phyloP scores from a whole-genome alignment of 1,139 yeast genomes.

The Groenewaldozyma auringiensis region DNA sequence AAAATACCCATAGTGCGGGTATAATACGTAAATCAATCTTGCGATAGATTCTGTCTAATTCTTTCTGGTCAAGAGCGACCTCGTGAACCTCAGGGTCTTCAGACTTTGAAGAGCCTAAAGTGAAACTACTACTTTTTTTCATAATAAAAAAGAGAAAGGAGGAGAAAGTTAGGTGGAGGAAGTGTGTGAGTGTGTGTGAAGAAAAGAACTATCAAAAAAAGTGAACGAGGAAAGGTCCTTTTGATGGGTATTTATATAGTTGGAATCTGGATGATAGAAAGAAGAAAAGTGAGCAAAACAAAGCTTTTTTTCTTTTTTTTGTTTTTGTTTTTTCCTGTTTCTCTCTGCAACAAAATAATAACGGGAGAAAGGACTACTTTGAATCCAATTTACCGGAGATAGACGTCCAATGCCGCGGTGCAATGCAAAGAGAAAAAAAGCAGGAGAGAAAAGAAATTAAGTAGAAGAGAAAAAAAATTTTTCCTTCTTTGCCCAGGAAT shows the following conservation, averaged over 20 bases:
- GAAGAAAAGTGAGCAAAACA: background rate
- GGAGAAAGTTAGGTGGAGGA: background rate
- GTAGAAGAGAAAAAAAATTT: background rate
- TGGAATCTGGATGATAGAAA: background rate
- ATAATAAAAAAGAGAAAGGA: background rate
- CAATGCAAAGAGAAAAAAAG: background rate
- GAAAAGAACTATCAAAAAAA: background rate
- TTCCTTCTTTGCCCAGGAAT: too few species aligned
- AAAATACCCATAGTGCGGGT: slow-evolving; percentile 76
- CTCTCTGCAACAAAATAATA: too few species aligned
- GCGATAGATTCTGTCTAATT: slow-evolving; percentile 54
- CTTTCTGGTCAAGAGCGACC: slow-evolving; percentile 17
- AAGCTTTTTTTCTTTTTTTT: background rate
- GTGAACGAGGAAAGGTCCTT: background rate
- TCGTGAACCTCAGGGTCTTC: background rate
- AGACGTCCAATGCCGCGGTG: too few species aligned
- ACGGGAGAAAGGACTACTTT: too few species aligned
- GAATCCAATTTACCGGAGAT: too few species aligned
- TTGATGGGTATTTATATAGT: too few species aligned
- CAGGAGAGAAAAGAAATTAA: background rate
- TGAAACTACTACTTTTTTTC: background rate
- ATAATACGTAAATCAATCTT: slow-evolving; percentile 64
- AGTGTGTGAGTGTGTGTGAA: background rate
- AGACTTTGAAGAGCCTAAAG: background rate
- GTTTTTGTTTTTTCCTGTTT: background rate